Evolutionary conservation across 257 asterid species (phyloP).

Genomic region (Solanum chmielewskii): DNA sequence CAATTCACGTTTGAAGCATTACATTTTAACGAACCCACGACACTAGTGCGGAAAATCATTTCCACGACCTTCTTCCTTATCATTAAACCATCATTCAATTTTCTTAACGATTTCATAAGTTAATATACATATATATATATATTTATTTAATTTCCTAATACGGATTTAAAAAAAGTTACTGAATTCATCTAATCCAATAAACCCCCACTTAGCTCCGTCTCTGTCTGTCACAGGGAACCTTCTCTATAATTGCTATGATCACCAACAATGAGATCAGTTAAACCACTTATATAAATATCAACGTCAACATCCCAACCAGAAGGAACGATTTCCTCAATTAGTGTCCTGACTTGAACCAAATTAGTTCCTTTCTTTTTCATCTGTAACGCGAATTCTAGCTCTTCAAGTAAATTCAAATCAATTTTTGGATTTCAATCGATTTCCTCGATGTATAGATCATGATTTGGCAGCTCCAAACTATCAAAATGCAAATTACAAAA

Average conservation of each 20-base stretch:
- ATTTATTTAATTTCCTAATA: too few relatives aligned
- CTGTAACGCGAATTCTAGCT: background rate
- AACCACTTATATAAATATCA: background rate
- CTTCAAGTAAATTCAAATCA: background rate
- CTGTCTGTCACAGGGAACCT: background rate
- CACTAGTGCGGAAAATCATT: too few relatives aligned
- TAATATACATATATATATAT: too few relatives aligned
- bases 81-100: too few relatives aligned
- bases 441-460: constrained; percentile 6
- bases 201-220: background rate
- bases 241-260: background rate
- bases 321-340: constrained; percentile 8
- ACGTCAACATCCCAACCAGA: background rate
- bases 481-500: background rate
- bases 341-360: background rate
- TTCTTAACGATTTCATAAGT: too few relatives aligned
- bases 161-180: too few relatives aligned
- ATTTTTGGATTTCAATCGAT: background rate
- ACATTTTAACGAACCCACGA: too few relatives aligned
- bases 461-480: background rate
- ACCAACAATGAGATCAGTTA: background rate
- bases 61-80: too few relatives aligned
- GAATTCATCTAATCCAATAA: too few relatives aligned
- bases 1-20: too few relatives aligned
- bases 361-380: background rate